Percentiles rank a stretch among this genome's conserved stretches.
phyloP scores from a whole-genome alignment of 2,329 filamentous ascomycete species.

The Bipolaris gigantea region DNA sequence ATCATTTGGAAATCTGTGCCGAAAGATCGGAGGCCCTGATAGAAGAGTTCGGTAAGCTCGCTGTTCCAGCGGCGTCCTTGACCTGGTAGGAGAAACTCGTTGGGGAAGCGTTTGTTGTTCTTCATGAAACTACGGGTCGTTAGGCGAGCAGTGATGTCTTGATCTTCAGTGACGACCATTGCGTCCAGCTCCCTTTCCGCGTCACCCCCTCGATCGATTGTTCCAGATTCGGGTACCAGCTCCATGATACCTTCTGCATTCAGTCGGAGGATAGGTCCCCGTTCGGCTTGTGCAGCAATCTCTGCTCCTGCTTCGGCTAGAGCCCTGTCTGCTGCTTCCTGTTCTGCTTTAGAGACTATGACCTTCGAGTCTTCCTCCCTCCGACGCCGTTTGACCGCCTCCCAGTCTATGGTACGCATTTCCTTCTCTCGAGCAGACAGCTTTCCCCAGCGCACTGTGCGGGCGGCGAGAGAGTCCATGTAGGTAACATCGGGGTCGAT shows the following conservation, averaged over 20 bases:
- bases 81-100: constrained; percentile 49
- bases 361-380: constrained; percentile 38
- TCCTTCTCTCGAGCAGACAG: constrained; percentile 74
- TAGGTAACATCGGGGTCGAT: constrained; percentile 69
- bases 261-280: constrained; percentile 58
- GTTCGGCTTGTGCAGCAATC: constrained; percentile 15
- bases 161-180: constrained; percentile 69
- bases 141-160: constrained; percentile 73
- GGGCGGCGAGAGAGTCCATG: constrained; percentile 72
- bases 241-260: constrained; percentile 71
- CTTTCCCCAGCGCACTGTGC: constrained; percentile 66
- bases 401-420: constrained; percentile 67
- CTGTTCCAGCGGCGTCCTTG: constrained; percentile 63
- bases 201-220: constrained; percentile 68
- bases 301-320: constrained; percentile 22
- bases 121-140: constrained; percentile 72
- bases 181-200: constrained; percentile 58
- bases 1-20: constrained; percentile 85
- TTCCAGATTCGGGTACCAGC: constrained; percentile 67
- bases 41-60: constrained; percentile 74
- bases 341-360: constrained; percentile 27
- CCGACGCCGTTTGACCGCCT: constrained; percentile 50
- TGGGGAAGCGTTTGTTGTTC: constrained; percentile 54
- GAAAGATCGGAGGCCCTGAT: constrained; percentile 72
- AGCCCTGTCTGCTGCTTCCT: constrained; percentile 27